These are phyloP conservation scores for Plasmodium ovale DNA, from an alignment of 169 alveolate species.

Conservation along the genomic window DNA sequence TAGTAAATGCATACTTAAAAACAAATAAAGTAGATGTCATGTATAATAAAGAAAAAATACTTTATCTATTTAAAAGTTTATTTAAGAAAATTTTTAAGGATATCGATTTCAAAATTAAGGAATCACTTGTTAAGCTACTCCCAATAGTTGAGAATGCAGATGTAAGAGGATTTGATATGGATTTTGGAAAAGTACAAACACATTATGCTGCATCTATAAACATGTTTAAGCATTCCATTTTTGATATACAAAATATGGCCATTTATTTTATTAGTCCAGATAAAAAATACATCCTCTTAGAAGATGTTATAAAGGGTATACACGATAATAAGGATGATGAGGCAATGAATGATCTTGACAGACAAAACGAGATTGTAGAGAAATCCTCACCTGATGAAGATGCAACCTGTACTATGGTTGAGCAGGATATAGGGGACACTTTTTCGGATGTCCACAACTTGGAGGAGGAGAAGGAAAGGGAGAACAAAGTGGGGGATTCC, in stretches of 20 bases:
- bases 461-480: background rate
- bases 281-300: slow-evolving; percentile 21
- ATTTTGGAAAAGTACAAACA: slow-evolving; percentile 43
- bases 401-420: background rate
- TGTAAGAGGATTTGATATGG: slow-evolving; percentile 39
- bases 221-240: slow-evolving; percentile 47
- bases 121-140: slow-evolving; percentile 17
- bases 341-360: background rate
- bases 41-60: slow-evolving; percentile 22
- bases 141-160: slow-evolving; percentile 15
- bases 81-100: slow-evolving; percentile 40
- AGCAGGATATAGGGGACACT: background rate
- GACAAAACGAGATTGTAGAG: background rate
- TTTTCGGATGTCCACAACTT: background rate
- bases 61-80: slow-evolving; percentile 19
- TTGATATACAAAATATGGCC: slow-evolving; percentile 30
- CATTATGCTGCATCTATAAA: slow-evolving; percentile 49
- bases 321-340: slow-evolving; percentile 15
- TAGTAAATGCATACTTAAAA: slow-evolving; percentile 57
- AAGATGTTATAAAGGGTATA: slow-evolving; percentile 44
- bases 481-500: background rate
- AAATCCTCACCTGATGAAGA: background rate
- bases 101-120: slow-evolving; percentile 35
- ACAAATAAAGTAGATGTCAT: slow-evolving; percentile 22
- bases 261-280: slow-evolving; percentile 68